Conservation (phyloP, 2,329 filamentous ascomycete species). For the Mollisia scopiformis region DNA sequence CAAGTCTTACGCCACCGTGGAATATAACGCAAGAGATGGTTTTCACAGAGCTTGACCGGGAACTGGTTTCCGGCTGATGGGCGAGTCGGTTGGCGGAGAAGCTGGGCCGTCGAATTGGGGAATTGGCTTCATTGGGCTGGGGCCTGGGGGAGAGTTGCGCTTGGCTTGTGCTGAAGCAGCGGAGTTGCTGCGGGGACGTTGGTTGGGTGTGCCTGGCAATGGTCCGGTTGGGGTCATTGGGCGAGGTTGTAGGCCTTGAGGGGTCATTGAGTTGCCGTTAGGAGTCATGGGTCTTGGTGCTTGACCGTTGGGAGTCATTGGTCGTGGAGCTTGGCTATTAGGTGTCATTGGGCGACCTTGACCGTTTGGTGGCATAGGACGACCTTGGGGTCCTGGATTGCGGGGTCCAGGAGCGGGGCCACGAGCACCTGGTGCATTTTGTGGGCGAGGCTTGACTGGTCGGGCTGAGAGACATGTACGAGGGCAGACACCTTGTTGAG, state of each 20-base stretch:
- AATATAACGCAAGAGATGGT: conserved; percentile 1
- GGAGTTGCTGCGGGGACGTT: conserved; percentile 28
- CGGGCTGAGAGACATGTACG: conserved; percentile 91
- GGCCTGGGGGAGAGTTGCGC: conserved; percentile 29
- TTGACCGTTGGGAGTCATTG: conserved; percentile 28
- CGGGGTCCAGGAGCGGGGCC: conserved; percentile 29
- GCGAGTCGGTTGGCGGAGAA: conserved; percentile 11
- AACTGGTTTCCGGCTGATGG: conserved; percentile 34
- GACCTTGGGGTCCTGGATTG: conserved; percentile 16
- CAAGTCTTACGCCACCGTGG: conserved; percentile 6
- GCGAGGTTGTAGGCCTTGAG: conserved; percentile 22
- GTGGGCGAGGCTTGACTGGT: conserved; percentile 64
- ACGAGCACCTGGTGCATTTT: conserved; percentile 30
- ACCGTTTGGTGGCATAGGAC: conserved; percentile 25
- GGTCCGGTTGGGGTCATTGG: conserved; percentile 22
- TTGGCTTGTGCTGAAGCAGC: conserved; percentile 24
- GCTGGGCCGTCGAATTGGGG: conserved; percentile 13
- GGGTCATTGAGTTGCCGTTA: not conserved
- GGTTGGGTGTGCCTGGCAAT: conserved; percentile 26
- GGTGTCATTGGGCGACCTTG: conserved; percentile 24
- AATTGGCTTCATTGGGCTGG: conserved; percentile 30
- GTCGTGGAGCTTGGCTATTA: conserved; percentile 15
- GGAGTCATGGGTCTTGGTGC: conserved; percentile 3
- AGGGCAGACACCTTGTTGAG: conserved; percentile 89
- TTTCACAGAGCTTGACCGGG: conserved; percentile 37